These are phyloP conservation scores for Dothistroma septosporum DNA, from an alignment of 2,329 filamentous ascomycete genomes.

Conservation along the genomic window DNA sequence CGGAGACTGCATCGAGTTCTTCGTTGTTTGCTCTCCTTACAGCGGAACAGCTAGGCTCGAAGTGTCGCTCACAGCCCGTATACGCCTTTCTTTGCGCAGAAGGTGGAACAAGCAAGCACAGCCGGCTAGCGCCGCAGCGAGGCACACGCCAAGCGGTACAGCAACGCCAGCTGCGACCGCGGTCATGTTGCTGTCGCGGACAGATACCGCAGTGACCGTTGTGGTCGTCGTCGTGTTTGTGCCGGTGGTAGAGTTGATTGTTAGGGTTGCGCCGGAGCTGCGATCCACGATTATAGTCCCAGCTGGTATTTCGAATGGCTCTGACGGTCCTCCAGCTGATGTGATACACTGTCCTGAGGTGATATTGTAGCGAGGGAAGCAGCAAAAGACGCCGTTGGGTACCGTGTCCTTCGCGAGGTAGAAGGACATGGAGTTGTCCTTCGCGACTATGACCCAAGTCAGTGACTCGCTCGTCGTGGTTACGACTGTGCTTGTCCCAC, in stretches of 20 bases:
- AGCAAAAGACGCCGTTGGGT: constrained; percentile 17
- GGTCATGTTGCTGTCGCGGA: constrained; percentile 8
- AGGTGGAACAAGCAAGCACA: constrained; percentile 11
- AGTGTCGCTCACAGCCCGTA: background rate
- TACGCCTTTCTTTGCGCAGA: constrained; percentile 3
- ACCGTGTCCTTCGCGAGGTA: constrained; percentile 12
- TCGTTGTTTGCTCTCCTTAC: background rate
- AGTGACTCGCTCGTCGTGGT: background rate
- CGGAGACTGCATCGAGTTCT: background rate
- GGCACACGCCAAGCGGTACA: constrained; percentile 13
- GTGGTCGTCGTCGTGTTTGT: background rate
- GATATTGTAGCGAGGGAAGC: constrained; percentile 10
- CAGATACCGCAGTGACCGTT: constrained; percentile 3
- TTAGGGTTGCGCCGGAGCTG: constrained; percentile 10
- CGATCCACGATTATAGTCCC: constrained; percentile 16
- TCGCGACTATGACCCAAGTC: constrained; percentile 4
- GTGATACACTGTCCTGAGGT: constrained; percentile 8
- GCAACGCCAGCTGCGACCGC: constrained; percentile 14
- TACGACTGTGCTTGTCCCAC: background rate
- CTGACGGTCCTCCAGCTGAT: background rate
- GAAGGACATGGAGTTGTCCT: constrained; percentile 4
- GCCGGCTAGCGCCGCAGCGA: constrained; percentile 12
- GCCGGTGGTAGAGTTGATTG: constrained; percentile 6
- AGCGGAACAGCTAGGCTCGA: constrained; percentile 26
- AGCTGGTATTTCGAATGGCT: constrained; percentile 10